Percentiles rank a stretch among this genome's conserved stretches.
Evolutionary conservation across 805 yeast species (phyloP).

Genomic region (Starmerella vaccinii): DNA sequence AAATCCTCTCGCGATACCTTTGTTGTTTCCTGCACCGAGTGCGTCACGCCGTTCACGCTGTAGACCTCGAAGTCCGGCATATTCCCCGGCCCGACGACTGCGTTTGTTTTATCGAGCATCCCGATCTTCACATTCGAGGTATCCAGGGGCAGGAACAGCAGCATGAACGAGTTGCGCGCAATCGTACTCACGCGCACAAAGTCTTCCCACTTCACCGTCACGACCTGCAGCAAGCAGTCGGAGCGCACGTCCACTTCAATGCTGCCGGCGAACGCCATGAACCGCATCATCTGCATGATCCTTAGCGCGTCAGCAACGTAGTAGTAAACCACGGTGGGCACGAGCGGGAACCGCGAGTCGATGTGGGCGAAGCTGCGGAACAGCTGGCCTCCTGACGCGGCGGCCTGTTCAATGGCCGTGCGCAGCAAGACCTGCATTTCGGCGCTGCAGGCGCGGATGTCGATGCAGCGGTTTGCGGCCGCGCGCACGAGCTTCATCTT

Average conservation of each 20-base stretch:
- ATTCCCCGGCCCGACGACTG: constrained; percentile 22
- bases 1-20: constrained; percentile 7
- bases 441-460: neutral
- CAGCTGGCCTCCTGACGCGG: constrained; percentile 15
- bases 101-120: constrained; percentile 5
- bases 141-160: constrained; percentile 35
- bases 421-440: neutral
- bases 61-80: constrained; percentile 16
- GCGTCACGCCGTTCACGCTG: constrained; percentile 7
- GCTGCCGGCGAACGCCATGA: constrained; percentile 20
- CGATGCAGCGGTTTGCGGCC: constrained; percentile 12
- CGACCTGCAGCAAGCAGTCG: constrained; percentile 22
- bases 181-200: constrained; percentile 31
- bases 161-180: constrained; percentile 40
- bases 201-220: constrained; percentile 27
- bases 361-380: constrained; percentile 15
- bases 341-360: constrained; percentile 6
- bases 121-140: constrained; percentile 20
- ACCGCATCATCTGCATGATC: constrained; percentile 20
- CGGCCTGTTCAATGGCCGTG: constrained; percentile 6
- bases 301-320: constrained; percentile 17
- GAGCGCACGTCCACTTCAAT: constrained; percentile 26
- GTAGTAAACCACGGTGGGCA: constrained; percentile 15
- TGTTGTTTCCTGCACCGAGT: constrained; percentile 1
- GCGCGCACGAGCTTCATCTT: constrained; percentile 10